phyloP scores from a whole-genome alignment of 176 grass and related monocot species.

The Tuctoria greenei region DNA sequence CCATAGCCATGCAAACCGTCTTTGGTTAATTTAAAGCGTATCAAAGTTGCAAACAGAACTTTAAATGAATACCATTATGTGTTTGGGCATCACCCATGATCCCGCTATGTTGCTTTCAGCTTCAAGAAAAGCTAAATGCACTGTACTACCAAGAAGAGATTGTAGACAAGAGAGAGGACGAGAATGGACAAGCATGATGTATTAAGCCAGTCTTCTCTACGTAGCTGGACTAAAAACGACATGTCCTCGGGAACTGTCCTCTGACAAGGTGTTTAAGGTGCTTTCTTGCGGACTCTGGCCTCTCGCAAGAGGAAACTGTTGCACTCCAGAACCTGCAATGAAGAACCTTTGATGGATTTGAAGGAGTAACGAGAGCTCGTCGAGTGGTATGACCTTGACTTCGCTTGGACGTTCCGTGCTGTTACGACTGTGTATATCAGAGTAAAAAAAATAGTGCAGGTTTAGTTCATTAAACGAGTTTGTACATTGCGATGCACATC shows the following conservation, averaged over 20 bases:
- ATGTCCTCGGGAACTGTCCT: neutral
- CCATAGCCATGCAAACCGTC: neutral
- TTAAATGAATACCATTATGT: neutral
- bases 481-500: neutral
- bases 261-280: neutral
- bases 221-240: constrained; percentile 23
- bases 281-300: neutral
- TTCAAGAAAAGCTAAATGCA: constrained; percentile 80
- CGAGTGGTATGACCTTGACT: neutral
- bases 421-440: neutral
- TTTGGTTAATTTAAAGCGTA: neutral
- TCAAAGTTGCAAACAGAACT: neutral
- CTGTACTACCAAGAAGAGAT: constrained; percentile 78
- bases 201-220: constrained; percentile 1
- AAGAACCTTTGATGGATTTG: neutral
- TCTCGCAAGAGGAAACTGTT: neutral
- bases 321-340: neutral
- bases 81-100: neutral
- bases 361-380: neutral
- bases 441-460: neutral
- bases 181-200: constrained; percentile 55
- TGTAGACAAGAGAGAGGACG: constrained; percentile 48
- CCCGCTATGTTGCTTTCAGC: constrained; percentile 44
- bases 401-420: neutral
- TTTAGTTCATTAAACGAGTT: constrained; percentile 3